These are phyloP conservation scores for Mycena haematopus DNA, from an alignment of 768 basidiomycete genomes.

Conservation along the genomic window DNA sequence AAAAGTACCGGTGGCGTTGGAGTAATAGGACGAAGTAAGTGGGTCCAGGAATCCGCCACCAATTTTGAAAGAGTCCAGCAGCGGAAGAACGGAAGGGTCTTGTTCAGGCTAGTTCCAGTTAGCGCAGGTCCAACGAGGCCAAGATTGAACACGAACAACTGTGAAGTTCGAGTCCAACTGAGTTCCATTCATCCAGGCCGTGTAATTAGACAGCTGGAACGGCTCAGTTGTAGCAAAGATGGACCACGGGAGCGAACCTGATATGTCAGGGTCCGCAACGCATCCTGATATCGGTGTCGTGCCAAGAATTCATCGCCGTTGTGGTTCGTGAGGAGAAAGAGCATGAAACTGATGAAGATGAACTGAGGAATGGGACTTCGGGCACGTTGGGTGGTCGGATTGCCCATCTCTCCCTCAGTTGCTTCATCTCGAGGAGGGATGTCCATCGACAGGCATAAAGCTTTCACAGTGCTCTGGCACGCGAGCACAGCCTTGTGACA, in stretches of 20 bases:
- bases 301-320: slow-evolving; percentile 31
- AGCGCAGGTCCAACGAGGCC: neutral
- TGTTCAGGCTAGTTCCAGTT: slow-evolving; percentile 49
- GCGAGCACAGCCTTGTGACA: neutral
- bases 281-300: slow-evolving; percentile 69
- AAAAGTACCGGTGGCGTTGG: slow-evolving; percentile 82
- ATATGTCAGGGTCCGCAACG: slow-evolving; percentile 60
- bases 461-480: neutral
- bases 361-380: slow-evolving; percentile 75
- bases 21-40: slow-evolving; percentile 62
- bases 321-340: neutral
- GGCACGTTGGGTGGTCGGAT: slow-evolving; percentile 44
- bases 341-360: slow-evolving; percentile 56
- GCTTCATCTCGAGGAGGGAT: slow-evolving; percentile 43
- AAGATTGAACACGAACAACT: slow-evolving; percentile 50
- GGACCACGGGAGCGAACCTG: slow-evolving; percentile 7
- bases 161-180: slow-evolving; percentile 65
- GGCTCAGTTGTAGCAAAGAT: neutral
- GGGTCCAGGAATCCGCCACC: slow-evolving; percentile 53
- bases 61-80: slow-evolving; percentile 58
- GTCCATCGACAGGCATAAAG: slow-evolving; percentile 17
- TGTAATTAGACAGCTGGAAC: slow-evolving; percentile 69
- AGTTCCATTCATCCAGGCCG: slow-evolving; percentile 76
- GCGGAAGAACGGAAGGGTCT: slow-evolving; percentile 48
- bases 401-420: slow-evolving; percentile 36